phyloP scores from a whole-genome alignment of 192 early-diverging fungal genomes.

The Oehlia diaphana region DNA sequence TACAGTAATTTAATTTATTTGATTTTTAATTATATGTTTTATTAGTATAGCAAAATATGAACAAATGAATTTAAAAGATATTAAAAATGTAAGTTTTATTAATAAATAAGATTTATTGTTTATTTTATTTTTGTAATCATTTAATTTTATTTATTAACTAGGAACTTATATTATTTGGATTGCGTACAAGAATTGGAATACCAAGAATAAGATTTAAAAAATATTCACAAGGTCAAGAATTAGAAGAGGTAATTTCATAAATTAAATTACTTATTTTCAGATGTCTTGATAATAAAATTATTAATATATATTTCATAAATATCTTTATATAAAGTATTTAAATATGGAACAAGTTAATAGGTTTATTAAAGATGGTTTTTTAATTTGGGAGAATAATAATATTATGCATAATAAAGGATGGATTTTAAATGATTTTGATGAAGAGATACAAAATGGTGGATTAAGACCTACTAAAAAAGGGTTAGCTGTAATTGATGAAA shows the following conservation, averaged over 20 bases:
- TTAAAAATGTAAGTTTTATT: slow-evolving; percentile 28
- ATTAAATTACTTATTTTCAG: neutral
- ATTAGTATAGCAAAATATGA: slow-evolving; percentile 20
- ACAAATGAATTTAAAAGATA: slow-evolving; percentile 25
- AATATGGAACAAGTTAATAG: slow-evolving; percentile 20
- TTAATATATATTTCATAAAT: neutral
- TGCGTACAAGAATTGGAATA: slow-evolving; percentile 50
- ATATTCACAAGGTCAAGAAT: slow-evolving; percentile 32
- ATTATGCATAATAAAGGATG: slow-evolving; percentile 17
- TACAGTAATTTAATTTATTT: neutral
- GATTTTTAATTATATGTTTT: neutral
- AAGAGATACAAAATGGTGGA: slow-evolving; percentile 23
- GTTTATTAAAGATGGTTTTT: slow-evolving; percentile 25
- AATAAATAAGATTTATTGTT: neutral
- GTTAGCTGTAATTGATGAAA: slow-evolving; percentile 51
- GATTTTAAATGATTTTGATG: slow-evolving; percentile 24
- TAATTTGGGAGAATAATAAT: slow-evolving; percentile 24
- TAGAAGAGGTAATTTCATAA: slow-evolving; percentile 41
- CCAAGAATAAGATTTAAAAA: slow-evolving; percentile 32
- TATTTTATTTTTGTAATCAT: too few species aligned
- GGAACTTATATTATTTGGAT: slow-evolving; percentile 51
- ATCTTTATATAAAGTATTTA: slow-evolving; percentile 7
- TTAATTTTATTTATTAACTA: slow-evolving; percentile 9
- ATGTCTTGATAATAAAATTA: neutral
- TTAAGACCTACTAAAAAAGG: slow-evolving; percentile 55